These are phyloP conservation scores for Fusarium sp. DNA, from an alignment of 2,329 filamentous ascomycete genomes.

Conservation along the genomic window DNA sequence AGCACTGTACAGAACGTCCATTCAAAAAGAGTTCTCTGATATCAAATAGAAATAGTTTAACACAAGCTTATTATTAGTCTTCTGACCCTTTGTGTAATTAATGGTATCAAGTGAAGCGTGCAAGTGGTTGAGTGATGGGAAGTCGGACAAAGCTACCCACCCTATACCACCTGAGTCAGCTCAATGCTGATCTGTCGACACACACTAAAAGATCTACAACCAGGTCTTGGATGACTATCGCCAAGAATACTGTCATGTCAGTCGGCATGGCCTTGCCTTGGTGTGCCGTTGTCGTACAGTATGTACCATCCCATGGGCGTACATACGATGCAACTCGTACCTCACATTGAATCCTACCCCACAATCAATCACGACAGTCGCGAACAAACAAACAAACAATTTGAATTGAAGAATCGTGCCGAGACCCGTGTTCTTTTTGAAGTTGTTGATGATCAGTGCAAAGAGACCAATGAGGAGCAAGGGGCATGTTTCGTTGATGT, in stretches of 20 bases:
- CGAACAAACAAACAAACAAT: neutral
- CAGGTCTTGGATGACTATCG: slow-evolving; percentile 7
- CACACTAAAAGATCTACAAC: slow-evolving; percentile 3
- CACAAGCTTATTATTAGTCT: neutral
- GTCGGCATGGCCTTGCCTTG: neutral
- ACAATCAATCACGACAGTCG: neutral
- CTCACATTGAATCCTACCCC: neutral
- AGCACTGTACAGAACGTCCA: too few species aligned
- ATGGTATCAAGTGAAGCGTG: neutral
- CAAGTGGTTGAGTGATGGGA: neutral
- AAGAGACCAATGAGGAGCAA: neutral
- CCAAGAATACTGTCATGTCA: slow-evolving; percentile 11
- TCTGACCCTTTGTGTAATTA: neutral
- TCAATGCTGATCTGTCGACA: neutral
- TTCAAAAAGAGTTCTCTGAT: neutral
- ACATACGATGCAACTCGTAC: neutral
- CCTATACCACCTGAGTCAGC: slow-evolving; percentile 7
- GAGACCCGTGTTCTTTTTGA: slow-evolving; percentile 1
- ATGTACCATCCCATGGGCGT: neutral
- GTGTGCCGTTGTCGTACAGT: neutral
- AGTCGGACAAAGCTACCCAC: neutral
- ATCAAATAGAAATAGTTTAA: neutral
- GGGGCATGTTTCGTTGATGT: slow-evolving; percentile 18
- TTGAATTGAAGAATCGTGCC: neutral
- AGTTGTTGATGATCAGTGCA: neutral